Evolutionary conservation across 257 asterid genomes (phyloP).

Genomic region (Gynochthodes officinalis): DNA sequence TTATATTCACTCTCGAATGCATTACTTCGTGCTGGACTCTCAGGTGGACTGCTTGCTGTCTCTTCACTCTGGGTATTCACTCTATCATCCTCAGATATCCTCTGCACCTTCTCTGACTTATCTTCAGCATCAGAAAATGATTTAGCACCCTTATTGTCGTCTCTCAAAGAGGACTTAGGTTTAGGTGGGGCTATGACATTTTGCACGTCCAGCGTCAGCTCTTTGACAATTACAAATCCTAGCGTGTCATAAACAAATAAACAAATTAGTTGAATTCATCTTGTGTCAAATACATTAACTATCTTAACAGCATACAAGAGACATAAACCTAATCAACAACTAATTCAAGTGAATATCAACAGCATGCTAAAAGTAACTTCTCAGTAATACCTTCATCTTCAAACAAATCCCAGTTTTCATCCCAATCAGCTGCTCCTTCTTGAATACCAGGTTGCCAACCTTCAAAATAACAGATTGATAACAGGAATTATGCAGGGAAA

Average conservation of each 20-base stretch:
- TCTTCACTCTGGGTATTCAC: constrained; percentile 34
- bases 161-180: constrained; percentile 47
- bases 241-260: constrained; percentile 20
- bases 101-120: constrained; percentile 42
- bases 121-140: constrained; percentile 47
- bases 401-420: constrained; percentile 91
- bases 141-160: constrained; percentile 30
- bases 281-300: neutral
- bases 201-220: constrained; percentile 87
- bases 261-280: constrained; percentile 6
- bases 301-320: neutral
- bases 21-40: constrained; percentile 64
- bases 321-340: neutral
- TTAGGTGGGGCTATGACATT: constrained; percentile 81
- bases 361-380: neutral
- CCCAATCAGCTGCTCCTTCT: constrained; percentile 97
- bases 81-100: constrained; percentile 38
- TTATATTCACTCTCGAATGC: constrained; percentile 51
- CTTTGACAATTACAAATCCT: constrained; percentile 79
- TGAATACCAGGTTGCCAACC: constrained; percentile 98
- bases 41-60: constrained; percentile 57
- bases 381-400: constrained; percentile 77
- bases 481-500: neutral
- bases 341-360: neutral
- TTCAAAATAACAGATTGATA: constrained; percentile 18